Evolutionary conservation across 768 basidiomycete species (phyloP).

Genomic region (Leccinum obscurum): DNA sequence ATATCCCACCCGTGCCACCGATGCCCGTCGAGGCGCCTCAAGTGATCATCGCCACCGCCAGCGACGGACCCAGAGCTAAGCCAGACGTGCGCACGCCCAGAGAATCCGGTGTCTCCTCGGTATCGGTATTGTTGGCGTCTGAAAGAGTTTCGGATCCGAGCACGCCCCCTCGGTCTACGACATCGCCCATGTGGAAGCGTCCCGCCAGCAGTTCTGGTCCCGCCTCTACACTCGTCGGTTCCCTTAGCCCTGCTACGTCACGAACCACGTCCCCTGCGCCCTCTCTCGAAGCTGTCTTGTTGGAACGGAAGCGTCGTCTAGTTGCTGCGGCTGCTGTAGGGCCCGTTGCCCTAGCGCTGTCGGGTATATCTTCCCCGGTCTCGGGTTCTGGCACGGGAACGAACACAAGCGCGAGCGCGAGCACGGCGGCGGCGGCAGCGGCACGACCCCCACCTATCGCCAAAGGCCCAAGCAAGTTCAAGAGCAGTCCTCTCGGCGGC

Average conservation of each 20-base stretch:
- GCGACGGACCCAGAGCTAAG: constrained; percentile 7
- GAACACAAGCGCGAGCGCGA: not conserved
- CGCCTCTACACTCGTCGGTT: constrained; percentile 12
- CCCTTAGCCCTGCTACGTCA: constrained; percentile 21
- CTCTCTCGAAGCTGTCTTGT: constrained; percentile 63
- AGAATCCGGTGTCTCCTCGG: not conserved
- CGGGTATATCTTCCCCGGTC: not conserved
- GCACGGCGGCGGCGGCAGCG: not conserved
- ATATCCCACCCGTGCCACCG: not conserved
- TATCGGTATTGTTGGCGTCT: not conserved
- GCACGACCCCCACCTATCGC: constrained; percentile 17
- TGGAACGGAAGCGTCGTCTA: constrained; percentile 64
- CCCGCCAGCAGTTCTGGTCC: constrained; percentile 16
- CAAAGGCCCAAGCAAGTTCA: constrained; percentile 51
- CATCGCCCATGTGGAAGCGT: constrained; percentile 14
- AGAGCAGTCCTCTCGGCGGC: too few species aligned
- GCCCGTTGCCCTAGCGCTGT: not conserved
- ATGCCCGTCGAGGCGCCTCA: not conserved
- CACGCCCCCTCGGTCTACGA: not conserved
- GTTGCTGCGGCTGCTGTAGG: constrained; percentile 21
- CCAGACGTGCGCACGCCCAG: not conserved
- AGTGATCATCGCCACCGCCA: not conserved
- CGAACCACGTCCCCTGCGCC: constrained; percentile 50
- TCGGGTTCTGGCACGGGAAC: not conserved
- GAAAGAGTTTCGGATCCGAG: not conserved